A percentile compares a stretch with the other conserved stretches of the same genome.
These are phyloP conservation scores for Funneliformis mosseae DNA, from an alignment of 192 early-diverging fungal species.

Conservation along the genomic window DNA sequence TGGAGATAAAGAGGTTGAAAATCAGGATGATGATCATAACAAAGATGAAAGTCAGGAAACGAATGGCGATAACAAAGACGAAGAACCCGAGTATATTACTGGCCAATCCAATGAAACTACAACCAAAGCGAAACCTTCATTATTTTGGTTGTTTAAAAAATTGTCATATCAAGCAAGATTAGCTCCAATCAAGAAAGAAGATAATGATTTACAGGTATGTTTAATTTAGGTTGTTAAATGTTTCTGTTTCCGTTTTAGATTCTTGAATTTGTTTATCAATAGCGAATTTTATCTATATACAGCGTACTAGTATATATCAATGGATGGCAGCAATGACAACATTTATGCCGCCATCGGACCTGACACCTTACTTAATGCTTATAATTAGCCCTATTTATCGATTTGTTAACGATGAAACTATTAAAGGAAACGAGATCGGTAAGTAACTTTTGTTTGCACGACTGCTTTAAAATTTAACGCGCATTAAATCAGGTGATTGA, in stretches of 20 bases:
- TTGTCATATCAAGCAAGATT: constrained; percentile 67
- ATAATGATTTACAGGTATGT: constrained; percentile 45
- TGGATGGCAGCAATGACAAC: constrained; percentile 88
- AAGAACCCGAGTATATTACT: constrained; percentile 38
- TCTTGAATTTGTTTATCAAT: constrained; percentile 18
- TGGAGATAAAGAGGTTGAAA: constrained; percentile 10
- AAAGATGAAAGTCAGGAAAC: constrained; percentile 48
- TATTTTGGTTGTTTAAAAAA: constrained; percentile 63
- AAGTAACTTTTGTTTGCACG: constrained; percentile 29
- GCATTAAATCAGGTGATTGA: constrained; percentile 5
- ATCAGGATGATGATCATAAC: constrained; percentile 40
- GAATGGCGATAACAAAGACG: constrained; percentile 41
- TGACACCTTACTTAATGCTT: constrained; percentile 65
- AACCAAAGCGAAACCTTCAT: constrained; percentile 40
- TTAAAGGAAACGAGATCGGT: constrained; percentile 66
- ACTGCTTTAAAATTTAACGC: not conserved
- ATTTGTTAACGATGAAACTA: constrained; percentile 71
- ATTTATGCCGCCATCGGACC: constrained; percentile 58
- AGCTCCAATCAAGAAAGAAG: constrained; percentile 47
- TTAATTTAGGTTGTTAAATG: not conserved
- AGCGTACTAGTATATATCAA: constrained; percentile 85
- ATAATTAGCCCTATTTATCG: constrained; percentile 83
- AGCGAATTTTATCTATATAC: constrained; percentile 41
- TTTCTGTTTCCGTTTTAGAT: not conserved
- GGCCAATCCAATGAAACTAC: constrained; percentile 21